phyloP scores from a whole-genome alignment of 2,329 filamentous ascomycete genomes.

The Plectosphaerella sp. region DNA sequence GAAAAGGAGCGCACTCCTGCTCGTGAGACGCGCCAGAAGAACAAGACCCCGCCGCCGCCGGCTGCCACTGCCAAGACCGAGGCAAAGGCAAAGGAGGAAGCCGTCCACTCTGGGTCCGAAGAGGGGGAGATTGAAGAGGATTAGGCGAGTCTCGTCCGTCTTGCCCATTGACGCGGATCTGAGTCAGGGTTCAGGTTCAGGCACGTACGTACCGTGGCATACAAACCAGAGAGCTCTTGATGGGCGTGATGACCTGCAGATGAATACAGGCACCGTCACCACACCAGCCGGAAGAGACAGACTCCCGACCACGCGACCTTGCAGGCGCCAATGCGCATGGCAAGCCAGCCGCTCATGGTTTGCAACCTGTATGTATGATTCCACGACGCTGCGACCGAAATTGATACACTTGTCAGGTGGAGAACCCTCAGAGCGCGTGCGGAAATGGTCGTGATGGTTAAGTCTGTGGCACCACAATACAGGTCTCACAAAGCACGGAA shows the following conservation, averaged over 20 bases:
- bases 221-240: no score
- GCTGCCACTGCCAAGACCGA: conserved; percentile 21
- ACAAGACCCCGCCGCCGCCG: conserved; percentile 47
- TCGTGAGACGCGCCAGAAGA: conserved; percentile 51
- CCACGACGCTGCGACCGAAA: neutral
- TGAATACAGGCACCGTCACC: neutral
- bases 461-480: no score
- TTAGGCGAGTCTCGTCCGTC: conserved; percentile 22
- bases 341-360: neutral
- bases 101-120: conserved; percentile 82
- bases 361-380: neutral
- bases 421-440: no score
- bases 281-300: no score
- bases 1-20: conserved; percentile 58
- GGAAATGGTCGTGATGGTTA: no score
- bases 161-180: conserved; percentile 9
- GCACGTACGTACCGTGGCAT: no score
- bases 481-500: neutral
- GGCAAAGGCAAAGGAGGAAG: conserved; percentile 50
- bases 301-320: no score
- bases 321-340: no score
- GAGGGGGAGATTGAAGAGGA: conserved; percentile 97
- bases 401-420: neutral
- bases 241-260: conserved; percentile 1
- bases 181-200: no score